These are phyloP conservation scores for Parsonsia alboflavescens DNA, from an alignment of 257 asterid species.

Conservation along the genomic window DNA sequence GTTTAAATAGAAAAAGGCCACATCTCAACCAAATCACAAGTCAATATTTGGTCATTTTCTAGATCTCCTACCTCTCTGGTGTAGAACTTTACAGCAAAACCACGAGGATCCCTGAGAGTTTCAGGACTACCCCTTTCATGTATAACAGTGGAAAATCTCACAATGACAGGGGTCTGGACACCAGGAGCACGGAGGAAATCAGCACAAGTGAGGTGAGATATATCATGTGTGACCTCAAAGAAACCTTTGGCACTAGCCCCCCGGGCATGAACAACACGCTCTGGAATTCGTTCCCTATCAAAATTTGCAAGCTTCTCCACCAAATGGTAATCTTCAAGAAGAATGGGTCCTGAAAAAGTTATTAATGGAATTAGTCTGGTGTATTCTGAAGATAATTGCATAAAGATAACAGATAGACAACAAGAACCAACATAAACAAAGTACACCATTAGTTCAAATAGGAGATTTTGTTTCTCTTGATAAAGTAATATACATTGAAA, in stretches of 20 bases:
- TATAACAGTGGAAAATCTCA: constrained; percentile 36
- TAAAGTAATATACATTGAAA: neutral
- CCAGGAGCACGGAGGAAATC: constrained; percentile 42
- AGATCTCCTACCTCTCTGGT: constrained; percentile 32
- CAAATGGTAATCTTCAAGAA: constrained; percentile 41
- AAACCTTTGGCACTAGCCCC: constrained; percentile 31
- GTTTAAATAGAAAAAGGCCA: neutral
- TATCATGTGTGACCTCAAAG: constrained; percentile 27
- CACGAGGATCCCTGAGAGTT: constrained; percentile 35
- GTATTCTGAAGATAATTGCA: neutral
- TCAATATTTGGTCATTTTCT: neutral
- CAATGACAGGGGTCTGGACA: constrained; percentile 36
- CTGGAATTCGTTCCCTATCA: constrained; percentile 37
- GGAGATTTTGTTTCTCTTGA: neutral
- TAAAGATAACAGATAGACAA: neutral
- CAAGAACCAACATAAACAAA: neutral
- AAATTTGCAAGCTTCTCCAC: constrained; percentile 41
- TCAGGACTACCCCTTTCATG: constrained; percentile 41
- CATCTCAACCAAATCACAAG: neutral
- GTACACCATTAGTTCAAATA: neutral
- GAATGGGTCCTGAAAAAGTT: constrained; percentile 26
- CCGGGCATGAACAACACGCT: constrained; percentile 42
- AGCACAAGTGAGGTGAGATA: constrained; percentile 31
- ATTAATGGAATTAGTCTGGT: neutral
- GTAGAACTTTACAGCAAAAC: constrained; percentile 42